Evolutionary conservation across 108 stramenopile genomes (phyloP), one percentile per base, ranked within the genome.

Genomic region (Aureococcus anophagefferens): DNA sequence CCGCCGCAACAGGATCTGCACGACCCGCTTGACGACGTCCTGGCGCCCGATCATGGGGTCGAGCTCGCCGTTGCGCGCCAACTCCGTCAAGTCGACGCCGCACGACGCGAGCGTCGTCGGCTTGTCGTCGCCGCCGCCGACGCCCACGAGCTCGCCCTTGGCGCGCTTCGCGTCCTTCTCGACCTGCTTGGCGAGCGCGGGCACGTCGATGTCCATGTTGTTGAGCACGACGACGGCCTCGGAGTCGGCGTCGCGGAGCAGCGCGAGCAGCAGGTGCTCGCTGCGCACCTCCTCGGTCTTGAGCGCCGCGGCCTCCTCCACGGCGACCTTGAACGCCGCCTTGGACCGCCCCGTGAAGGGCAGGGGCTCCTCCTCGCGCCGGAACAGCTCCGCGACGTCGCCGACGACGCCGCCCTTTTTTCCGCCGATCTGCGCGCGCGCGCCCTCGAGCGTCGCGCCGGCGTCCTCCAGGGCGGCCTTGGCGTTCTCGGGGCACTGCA

Each of bases 1-100:
- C 32, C 90, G 84, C 30, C 93, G 82, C 44, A 86, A 87, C 28
- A 94, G 68, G 13, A 89, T 88, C 51, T 88, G 79, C 21, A 91
- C 75, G 28, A 81, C 86, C 75, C 82, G 76, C 29, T 85, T 72
- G 36, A 90, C 86, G 74, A 89, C 92, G 34, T 35, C 76, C 33
- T 77, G 68, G 25, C 80, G 59, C 17, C 80, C 80, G 30, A 81
- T 65, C 0, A 74, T 62, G 5, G 76, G 74, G 28, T 82, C 81
- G 0, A 82, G 44, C 46, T 79, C 62, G 32, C 77, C 77, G 17
- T 63, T n/a, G 0, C 51, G 35, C 1, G 82, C 82, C 51, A 34
- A 30, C 59, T 45, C 69, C 33, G 69, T 80, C 45, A 83, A 30
- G 45, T 83, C 72, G 14, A 46, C 31, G 15, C 68, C 68, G 36